A percentile compares a stretch with the other conserved stretches of the same genome.
Conservation (phyloP, 805 yeast genomes). For the Tetrapisispora nanseiensis region DNA sequence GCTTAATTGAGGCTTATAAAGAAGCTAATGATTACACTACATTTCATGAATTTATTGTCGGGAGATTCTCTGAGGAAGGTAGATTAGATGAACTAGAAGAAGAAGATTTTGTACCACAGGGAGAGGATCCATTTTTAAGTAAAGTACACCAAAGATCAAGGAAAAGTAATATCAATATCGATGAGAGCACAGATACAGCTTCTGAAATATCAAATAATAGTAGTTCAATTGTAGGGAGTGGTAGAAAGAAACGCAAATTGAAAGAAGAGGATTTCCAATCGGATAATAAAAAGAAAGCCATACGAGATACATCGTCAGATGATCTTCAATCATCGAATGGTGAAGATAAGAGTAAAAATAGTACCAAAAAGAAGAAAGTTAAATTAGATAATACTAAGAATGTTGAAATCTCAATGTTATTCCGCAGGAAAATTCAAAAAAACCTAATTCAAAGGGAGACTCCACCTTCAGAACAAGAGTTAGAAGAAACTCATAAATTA, state of each 20-base stretch:
- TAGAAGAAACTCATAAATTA: slow-evolving; percentile 22
- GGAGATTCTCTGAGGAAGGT: slow-evolving; percentile 19
- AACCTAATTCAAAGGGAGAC: slow-evolving; percentile 25
- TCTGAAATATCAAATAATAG: background rate
- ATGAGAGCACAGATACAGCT: background rate
- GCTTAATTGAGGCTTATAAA: slow-evolving; percentile 23
- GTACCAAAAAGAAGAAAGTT: slow-evolving; percentile 6
- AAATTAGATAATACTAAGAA: slow-evolving; percentile 20
- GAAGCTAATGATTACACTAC: slow-evolving; percentile 18
- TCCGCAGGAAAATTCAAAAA: slow-evolving; percentile 26
- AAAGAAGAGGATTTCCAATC: background rate
- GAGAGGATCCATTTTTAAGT: slow-evolving; percentile 25
- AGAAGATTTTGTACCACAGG: slow-evolving; percentile 11
- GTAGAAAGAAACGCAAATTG: background rate
- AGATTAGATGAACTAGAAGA: slow-evolving; percentile 14
- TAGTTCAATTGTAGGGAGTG: background rate
- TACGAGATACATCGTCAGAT: background rate
- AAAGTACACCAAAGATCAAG: slow-evolving; percentile 1
- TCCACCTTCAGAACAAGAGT: slow-evolving; percentile 19
- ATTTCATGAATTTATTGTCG: slow-evolving; percentile 18
- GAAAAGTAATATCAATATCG: background rate
- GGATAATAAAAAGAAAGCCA: background rate
- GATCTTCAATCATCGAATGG: background rate
- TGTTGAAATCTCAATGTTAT: slow-evolving; percentile 21
- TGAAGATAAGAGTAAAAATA: background rate